Evolutionary conservation across 1,284 basidiomycete species (phyloP), one percentile per base, ranked within the genome.

Genomic region (Pseudozyma tsukubaensis): DNA sequence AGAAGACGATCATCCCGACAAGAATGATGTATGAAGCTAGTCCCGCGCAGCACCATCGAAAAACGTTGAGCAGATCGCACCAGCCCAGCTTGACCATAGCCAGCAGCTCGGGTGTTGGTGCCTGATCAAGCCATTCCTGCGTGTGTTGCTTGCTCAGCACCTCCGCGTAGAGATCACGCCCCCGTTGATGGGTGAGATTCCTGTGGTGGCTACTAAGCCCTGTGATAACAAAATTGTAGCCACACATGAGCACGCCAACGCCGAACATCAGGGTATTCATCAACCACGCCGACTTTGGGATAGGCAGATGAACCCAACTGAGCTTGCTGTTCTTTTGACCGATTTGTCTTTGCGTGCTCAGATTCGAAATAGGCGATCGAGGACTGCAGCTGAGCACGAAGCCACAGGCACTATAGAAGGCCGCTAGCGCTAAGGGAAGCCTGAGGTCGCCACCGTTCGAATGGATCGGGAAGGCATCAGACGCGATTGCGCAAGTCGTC

Each of bases 321-420:
- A 45, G 42, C 16, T n/a, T 39, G 37, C 43, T 49, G 19, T 19
- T 49, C 34, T 29, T 29, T 29, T 29, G 24, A 6, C 24, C 18
- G 14, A 35, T 8, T 3, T 14, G 36, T 13, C 13, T 51, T 44
- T 16, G 10, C 35, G 14, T 43, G 12, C 16, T 55, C 24, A 58
- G 24, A 29, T 45, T 54, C 12, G 44, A 54, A 29, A 68, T 51
- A 13, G 59, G 66, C 12, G 66, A 62, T 4, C 59, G 53, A 5
- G 66, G 66, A 47, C 55, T 59, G 47, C 66, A 68, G 10, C 59
- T 62, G 4, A 68, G n/a, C 1, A 68, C 34, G 18, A 62, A 68
- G 10, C 66, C 47, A 21, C 62, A 68, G 16, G 42, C 32, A 14
- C 42, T 8, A n/a, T 39, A 39, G 37, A 39, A 42, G 16, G 3